phyloP scores from a whole-genome alignment of 2,329 filamentous ascomycete species.

The Fusarium irregulare region DNA sequence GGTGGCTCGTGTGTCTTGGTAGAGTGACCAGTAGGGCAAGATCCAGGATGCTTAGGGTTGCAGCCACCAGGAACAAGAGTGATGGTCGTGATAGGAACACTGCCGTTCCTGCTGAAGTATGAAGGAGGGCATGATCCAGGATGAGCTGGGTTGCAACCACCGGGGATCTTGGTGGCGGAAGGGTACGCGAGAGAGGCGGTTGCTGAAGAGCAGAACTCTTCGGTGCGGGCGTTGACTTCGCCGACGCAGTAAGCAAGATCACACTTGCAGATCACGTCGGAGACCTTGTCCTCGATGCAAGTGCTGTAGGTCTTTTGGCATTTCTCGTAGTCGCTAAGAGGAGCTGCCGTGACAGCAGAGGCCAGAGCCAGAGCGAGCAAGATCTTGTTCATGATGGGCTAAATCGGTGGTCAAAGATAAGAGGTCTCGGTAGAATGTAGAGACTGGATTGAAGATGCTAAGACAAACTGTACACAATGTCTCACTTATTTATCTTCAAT shows the following conservation, averaged over 20 bases:
- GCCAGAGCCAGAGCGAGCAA: slow-evolving; percentile 11
- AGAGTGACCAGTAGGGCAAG: not conserved
- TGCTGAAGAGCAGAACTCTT: slow-evolving; percentile 11
- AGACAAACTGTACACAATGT: not conserved
- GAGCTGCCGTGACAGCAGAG: slow-evolving; percentile 10
- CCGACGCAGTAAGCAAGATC: not conserved
- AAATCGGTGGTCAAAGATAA: not conserved
- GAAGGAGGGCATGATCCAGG: slow-evolving; percentile 23
- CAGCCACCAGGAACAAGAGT: not conserved
- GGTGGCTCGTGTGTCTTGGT: not conserved
- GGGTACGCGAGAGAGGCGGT: slow-evolving; percentile 10
- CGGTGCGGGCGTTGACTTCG: not conserved
- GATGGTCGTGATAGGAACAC: not conserved
- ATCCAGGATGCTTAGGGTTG: not conserved
- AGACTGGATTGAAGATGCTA: not conserved
- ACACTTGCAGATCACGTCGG: not conserved
- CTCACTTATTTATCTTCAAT: not conserved
- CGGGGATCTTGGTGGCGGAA: slow-evolving; percentile 18
- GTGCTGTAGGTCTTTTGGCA: not conserved
- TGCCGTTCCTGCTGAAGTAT: not conserved
- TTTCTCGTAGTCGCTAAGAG: slow-evolving; percentile 10
- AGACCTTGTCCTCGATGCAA: not conserved
- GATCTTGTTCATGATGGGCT: slow-evolving; percentile 14
- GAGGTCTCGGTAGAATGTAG: not conserved
- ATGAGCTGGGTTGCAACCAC: slow-evolving; percentile 28